A percentile compares a stretch with the other conserved stretches of the same genome.
Conservation (phyloP, 257 asterid species). For the Fraxinus anomala region DNA sequence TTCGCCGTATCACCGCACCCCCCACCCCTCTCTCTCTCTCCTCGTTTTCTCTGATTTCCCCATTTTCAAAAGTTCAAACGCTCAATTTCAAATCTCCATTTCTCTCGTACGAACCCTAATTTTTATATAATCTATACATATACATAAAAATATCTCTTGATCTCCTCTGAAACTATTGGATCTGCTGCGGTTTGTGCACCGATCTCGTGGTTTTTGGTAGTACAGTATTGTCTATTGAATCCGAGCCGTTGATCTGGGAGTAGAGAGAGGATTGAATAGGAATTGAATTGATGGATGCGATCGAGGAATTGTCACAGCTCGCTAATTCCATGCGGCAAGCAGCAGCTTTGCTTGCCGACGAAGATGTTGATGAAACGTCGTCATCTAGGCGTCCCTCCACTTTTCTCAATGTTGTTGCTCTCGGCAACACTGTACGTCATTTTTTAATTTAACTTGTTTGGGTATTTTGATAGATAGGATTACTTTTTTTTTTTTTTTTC, state of each 20-base stretch:
- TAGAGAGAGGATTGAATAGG: constrained; percentile 11
- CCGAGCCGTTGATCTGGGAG: constrained; percentile 26
- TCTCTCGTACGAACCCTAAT: constrained; percentile 39
- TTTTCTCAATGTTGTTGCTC: constrained; percentile 92
- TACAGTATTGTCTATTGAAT: constrained; percentile 8
- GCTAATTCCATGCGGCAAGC: constrained; percentile 98
- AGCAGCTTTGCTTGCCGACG: constrained; percentile 84
- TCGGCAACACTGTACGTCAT: constrained; percentile 78
- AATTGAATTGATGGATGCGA: constrained; percentile 52
- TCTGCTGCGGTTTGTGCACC: constrained; percentile 39
- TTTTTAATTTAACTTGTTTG: background rate
- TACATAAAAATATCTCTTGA: constrained; percentile 29
- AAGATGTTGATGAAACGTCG: constrained; percentile 79
- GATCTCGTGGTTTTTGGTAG: constrained; percentile 42
- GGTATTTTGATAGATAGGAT: constrained; percentile 28
- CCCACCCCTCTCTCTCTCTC: background rate
- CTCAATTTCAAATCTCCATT: constrained; percentile 32
- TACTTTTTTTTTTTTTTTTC: background rate
- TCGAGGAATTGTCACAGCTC: constrained; percentile 86
- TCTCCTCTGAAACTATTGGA: constrained; percentile 44
- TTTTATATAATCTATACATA: constrained; percentile 8
- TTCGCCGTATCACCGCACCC: constrained; percentile 22
- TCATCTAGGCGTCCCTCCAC: constrained; percentile 74
- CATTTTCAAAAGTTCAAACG: constrained; percentile 43
- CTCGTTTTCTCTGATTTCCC: constrained; percentile 16